Evolutionary conservation across 192 early-diverging fungal species (phyloP), one percentile per base, ranked within the genome.

Genomic region (Coemansia sp.): DNA sequence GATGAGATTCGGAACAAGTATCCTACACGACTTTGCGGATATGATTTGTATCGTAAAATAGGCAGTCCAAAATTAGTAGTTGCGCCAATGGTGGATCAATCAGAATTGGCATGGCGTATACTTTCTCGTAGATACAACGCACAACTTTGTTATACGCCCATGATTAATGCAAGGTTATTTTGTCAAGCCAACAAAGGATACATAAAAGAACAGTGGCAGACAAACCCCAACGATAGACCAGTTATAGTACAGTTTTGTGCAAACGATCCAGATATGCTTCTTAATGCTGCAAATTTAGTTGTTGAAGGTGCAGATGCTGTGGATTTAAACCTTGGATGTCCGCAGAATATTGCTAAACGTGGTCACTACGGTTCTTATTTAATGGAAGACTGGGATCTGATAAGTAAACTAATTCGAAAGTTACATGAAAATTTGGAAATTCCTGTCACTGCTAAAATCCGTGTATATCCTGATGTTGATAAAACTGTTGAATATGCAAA

Each of bases 11-110:
- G 31, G 21, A 70, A 72, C 55, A 83, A 83, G 61, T 78, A 78
- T 54, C 75, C 78, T 29, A 39, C 61, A 51, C 94, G 94, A 56
- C 80, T 90, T 25, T 64, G 78, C 51, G 93, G 91, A 6, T 97
- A 86, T 72, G 93, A 94, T 17, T 90, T 96, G 68, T 96, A 84
- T 76, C 70, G 69, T 51, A 78, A 86, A 52, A 84, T 98, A 22
- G 77, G 84, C 31, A 88, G 85, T 33, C 93, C 95, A 14, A 86
- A 87, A 61, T 79, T 87, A 70, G 83, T 98, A 31, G 89, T 97
- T 2, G 96, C 93, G 0, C 96, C 96, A 2, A 98, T 98, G 97
- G 97, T 98, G 9, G 95, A 96, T 69, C 94, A 97, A 75, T 94
- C 93, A 0, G 97, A 99, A 62, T 84, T 93, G 31, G 92, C 97